Base-by-base conservation (phyloP, 495 filamentous ascomycete genomes). In the Hypoxylon trugodes region DNA sequence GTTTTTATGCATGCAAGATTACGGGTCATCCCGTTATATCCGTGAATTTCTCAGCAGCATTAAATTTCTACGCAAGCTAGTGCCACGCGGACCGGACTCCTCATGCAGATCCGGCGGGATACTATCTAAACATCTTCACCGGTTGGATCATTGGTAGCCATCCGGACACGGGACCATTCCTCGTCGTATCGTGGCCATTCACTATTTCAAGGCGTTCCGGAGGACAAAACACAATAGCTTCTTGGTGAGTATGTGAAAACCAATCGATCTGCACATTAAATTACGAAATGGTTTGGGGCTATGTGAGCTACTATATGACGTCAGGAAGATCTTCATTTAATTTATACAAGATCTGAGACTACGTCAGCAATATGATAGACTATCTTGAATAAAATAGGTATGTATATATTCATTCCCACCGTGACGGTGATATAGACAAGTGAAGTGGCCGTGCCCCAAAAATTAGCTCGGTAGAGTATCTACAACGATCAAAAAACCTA, bases 141-240 rank as follows among this genome's bases (percentile, higher is more conserved):
- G 63, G 22, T 42, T 57, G 69, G 1, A 75, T 71, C 1, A 72
- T 69, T 1, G 75, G 69, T 0, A 71, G 76, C 61, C 76, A 77
- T 28, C 67, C 22, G 18, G 6, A 70, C 22, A 70, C 69, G 1
- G 68, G 70, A 4, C 41, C 19, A 2, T 10, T n/a, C 18, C 1
- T n/a, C 19, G 40, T 76, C 6, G 74, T 47, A 57, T 83, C 76
- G 69, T 83, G 74, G 18, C 40, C 21, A n/a, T 21, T 25, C n/a
- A n/a, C n/a, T n/a, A n/a, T n/a, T n/a, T n/a, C n/a, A n/a, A n/a
- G n/a, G n/a, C n/a, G n/a, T n/a, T n/a, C n/a, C n/a, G n/a, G n/a
- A n/a, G n/a, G n/a, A n/a, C n/a, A n/a, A n/a, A n/a, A n/a, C n/a
- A n/a, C n/a, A n/a, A n/a, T n/a, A n/a, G n/a, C n/a, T n/a, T n/a